Conservation (phyloP, 1,284 basidiomycete genomes). For the Porodaedalea pini region DNA sequence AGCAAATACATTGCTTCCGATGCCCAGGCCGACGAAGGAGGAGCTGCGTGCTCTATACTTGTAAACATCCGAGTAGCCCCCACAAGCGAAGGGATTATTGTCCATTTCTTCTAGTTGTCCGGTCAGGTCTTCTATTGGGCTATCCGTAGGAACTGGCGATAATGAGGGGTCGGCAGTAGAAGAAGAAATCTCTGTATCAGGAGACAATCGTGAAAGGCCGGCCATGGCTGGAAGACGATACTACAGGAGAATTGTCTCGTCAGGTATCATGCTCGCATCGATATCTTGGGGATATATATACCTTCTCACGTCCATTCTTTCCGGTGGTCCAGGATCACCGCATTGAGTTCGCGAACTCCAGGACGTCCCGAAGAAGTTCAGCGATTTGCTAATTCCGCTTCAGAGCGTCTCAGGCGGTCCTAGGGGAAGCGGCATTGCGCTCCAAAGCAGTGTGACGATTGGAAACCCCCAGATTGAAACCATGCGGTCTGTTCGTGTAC, state of each 20-base stretch:
- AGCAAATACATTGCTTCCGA: not conserved
- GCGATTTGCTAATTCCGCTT: not conserved
- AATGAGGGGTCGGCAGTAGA: not conserved
- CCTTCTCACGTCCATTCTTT: not conserved
- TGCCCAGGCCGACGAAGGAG: not conserved
- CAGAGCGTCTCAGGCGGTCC: not conserved
- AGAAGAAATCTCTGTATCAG: not conserved
- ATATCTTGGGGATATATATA: not conserved
- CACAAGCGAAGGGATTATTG: not conserved
- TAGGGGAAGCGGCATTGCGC: not conserved
- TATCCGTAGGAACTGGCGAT: not conserved
- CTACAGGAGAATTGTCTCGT: not conserved
- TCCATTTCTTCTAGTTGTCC: not conserved
- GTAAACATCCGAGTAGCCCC: conserved; percentile 4
- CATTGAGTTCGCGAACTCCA: not conserved
- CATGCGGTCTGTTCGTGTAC: not conserved
- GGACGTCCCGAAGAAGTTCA: not conserved
- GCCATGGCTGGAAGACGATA: not conserved
- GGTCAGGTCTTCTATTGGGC: not conserved
- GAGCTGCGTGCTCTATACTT: not conserved
- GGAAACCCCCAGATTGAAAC: not conserved
- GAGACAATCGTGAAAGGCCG: not conserved
- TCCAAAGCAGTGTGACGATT: not conserved
- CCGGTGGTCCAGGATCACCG: not conserved
- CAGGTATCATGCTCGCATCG: not conserved